Percentiles rank a stretch among this genome's conserved stretches.
phyloP scores from a whole-genome alignment of 768 basidiomycete species.

The Mycena floridula region DNA sequence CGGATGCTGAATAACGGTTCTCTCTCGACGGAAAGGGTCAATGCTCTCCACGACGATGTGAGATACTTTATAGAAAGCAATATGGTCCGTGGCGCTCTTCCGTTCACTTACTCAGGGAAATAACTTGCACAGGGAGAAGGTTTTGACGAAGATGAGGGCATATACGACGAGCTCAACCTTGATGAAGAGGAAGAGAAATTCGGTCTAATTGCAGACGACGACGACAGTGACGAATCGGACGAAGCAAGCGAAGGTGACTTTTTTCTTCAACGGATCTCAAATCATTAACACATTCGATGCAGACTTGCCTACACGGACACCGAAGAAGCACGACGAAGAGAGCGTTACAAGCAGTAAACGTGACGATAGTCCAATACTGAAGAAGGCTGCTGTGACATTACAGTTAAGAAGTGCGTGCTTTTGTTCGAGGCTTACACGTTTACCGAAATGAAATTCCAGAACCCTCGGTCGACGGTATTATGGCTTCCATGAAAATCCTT shows the following conservation, averaged over 20 bases:
- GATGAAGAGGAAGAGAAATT: constrained; percentile 97
- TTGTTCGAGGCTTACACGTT: constrained; percentile 5
- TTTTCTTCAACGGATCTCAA: neutral
- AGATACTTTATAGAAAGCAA: constrained; percentile 95
- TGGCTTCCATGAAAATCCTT: constrained; percentile 1
- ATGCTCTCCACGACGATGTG: constrained; percentile 87
- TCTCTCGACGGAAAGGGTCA: constrained; percentile 73
- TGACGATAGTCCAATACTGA: constrained; percentile 72
- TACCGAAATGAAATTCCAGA: constrained; percentile 37
- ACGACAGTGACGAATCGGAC: constrained; percentile 75
- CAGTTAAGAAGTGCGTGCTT: constrained; percentile 62
- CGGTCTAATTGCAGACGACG: constrained; percentile 70
- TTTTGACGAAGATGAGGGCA: constrained; percentile 95
- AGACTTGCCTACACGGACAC: constrained; percentile 63
- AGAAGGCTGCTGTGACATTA: constrained; percentile 62
- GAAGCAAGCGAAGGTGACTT: constrained; percentile 60
- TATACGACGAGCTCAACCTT: constrained; percentile 96
- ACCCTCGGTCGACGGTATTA: constrained; percentile 59
- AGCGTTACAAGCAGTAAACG: constrained; percentile 68
- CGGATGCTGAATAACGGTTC: constrained; percentile 93
- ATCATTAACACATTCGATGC: constrained; percentile 8
- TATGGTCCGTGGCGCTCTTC: constrained; percentile 53
- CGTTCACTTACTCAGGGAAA: constrained; percentile 3
- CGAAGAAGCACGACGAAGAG: constrained; percentile 82
- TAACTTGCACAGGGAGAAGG: constrained; percentile 72